Conservation (phyloP, 208 protist species). For the Trichomonas gallinae region DNA sequence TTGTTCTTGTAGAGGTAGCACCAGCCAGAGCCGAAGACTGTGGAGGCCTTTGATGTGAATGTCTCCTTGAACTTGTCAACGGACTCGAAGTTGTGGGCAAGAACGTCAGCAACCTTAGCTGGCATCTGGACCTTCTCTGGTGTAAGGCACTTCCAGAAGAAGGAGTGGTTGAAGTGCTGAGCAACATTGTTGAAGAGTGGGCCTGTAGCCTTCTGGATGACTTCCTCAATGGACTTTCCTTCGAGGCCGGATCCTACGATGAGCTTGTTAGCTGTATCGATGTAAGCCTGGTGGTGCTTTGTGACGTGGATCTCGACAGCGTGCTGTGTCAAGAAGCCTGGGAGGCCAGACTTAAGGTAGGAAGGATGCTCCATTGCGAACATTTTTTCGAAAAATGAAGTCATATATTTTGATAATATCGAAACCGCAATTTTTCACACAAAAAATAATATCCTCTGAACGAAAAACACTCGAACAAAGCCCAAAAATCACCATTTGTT, state of each 20-base stretch:
- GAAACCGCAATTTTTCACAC: background rate
- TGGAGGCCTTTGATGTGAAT: background rate
- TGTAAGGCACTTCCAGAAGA: slow-evolving; percentile 7
- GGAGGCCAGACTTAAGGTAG: background rate
- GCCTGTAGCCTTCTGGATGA: background rate
- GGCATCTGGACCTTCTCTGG: background rate
- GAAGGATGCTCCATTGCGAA: background rate
- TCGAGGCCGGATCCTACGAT: background rate
- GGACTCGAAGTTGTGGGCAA: background rate
- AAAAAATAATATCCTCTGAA: background rate
- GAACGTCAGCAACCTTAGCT: background rate
- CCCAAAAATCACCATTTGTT: no score
- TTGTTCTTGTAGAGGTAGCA: background rate
- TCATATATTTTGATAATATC: background rate
- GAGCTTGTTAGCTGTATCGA: background rate
- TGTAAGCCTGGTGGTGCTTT: background rate
- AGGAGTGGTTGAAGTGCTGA: background rate
- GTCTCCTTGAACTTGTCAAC: background rate
- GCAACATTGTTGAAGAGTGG: slow-evolving; percentile 12
- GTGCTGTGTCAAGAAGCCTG: background rate
- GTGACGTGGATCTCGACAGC: background rate
- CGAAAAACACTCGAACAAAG: no score
- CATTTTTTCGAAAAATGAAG: background rate
- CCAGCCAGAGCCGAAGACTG: slow-evolving; percentile 5
- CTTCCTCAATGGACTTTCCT: background rate